Evolutionary conservation across 1,284 basidiomycete species (phyloP).

Genomic region (Leccinum pachyderme): DNA sequence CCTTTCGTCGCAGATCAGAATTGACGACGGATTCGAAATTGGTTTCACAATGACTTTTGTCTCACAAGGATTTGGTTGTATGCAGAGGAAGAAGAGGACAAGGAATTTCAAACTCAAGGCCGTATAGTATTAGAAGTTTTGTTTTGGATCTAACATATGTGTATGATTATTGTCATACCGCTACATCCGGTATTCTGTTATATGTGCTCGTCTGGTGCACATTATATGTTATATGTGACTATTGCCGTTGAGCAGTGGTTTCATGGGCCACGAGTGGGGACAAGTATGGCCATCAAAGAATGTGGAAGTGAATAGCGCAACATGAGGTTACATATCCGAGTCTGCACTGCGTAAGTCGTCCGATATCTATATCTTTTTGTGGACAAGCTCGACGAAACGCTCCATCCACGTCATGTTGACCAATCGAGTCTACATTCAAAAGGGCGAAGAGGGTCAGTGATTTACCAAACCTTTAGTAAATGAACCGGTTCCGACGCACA

Average conservation of each 20-base stretch:
- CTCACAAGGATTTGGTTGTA: not conserved
- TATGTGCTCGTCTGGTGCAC: too few species aligned
- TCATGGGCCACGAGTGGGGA: too few species aligned
- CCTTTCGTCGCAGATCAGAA: conserved; percentile 23
- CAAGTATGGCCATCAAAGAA: too few species aligned
- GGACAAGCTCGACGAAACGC: conserved; percentile 27
- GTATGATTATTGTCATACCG: not conserved
- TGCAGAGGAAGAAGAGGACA: not conserved
- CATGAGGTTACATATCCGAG: too few species aligned
- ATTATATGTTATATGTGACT: too few species aligned
- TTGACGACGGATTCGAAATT: not conserved
- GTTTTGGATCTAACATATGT: not conserved
- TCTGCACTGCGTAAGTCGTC: not conserved
- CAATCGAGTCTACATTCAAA: conserved; percentile 15
- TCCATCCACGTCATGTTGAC: conserved; percentile 27
- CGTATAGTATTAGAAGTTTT: not conserved
- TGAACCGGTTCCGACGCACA: conserved; percentile 15
- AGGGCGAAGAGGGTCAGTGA: not conserved
- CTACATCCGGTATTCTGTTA: too few species aligned
- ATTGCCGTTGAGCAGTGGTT: too few species aligned
- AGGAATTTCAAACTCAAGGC: not conserved
- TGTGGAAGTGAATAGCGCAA: too few species aligned
- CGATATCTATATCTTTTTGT: conserved; percentile 9
- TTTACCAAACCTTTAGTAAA: not conserved
- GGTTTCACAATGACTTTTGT: not conserved